Evolutionary conservation across 805 yeast genomes (phyloP).

Genomic region (Hanseniaspora guilliermondii): DNA sequence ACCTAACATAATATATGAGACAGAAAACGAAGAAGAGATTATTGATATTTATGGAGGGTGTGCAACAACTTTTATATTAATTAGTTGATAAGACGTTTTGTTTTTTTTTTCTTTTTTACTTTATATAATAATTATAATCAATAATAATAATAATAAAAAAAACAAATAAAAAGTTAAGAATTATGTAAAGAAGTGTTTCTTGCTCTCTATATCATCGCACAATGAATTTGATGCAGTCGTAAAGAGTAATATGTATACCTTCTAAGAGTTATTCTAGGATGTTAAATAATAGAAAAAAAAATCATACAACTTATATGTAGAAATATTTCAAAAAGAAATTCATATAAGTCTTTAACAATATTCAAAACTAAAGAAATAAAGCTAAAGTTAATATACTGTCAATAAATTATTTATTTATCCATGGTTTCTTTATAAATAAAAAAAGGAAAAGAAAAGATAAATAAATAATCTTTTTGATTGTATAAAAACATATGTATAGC

Average conservation of each 20-base stretch:
- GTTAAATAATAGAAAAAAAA: no score
- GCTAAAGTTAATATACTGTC: no score
- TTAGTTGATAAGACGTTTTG: background rate
- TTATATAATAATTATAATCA: no score
- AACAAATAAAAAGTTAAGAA: conserved; percentile 1
- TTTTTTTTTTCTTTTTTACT: no score
- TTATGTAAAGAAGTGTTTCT: conserved; percentile 48
- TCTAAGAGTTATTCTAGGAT: conserved; percentile 37
- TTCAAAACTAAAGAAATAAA: background rate
- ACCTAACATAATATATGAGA: background rate
- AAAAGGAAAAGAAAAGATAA: no score
- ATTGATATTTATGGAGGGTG: conserved; percentile 44
- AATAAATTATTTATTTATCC: no score
- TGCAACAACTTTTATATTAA: conserved; percentile 53
- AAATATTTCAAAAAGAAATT: background rate
- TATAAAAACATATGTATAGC: no score
- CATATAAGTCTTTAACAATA: background rate
- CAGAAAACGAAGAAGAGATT: conserved; percentile 27
- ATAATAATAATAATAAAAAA: background rate
- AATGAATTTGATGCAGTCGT: conserved; percentile 27
- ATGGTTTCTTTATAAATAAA: no score
- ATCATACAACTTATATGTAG: conserved; percentile 2
- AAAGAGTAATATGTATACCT: conserved; percentile 74
- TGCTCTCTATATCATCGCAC: conserved; percentile 15
- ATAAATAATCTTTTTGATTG: no score